Conservation (phyloP, 1,284 basidiomycete species). For the Exobasidium rhododendri region DNA sequence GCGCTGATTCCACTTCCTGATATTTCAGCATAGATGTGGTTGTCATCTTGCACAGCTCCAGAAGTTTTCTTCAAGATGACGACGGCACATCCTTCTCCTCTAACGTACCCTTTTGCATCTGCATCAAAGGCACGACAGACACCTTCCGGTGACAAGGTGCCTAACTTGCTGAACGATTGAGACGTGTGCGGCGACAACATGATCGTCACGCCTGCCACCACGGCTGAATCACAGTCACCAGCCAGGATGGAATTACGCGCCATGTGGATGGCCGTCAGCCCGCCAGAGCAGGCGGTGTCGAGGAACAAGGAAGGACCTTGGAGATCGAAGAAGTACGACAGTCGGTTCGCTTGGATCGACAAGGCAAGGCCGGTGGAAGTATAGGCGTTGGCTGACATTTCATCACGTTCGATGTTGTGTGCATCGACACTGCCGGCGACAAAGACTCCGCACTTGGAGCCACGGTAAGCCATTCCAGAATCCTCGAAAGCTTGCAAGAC, state of each 20-base stretch:
- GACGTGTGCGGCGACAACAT: conserved; percentile 17
- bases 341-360: conserved; percentile 25
- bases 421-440: conserved; percentile 22
- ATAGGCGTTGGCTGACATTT: background rate
- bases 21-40: conserved; percentile 25
- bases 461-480: conserved; percentile 21
- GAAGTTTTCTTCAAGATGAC: conserved; percentile 24
- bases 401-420: conserved; percentile 15
- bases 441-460: conserved; percentile 22
- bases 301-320: conserved; percentile 22
- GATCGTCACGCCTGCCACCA: conserved; percentile 23
- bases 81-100: conserved; percentile 24
- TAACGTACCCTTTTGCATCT: conserved; percentile 23
- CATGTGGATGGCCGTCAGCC: conserved; percentile 26
- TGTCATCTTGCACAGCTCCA: conserved; percentile 16
- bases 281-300: conserved; percentile 26
- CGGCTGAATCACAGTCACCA: conserved; percentile 27
- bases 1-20: conserved; percentile 22
- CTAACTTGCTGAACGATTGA: conserved; percentile 20
- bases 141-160: conserved; percentile 21
- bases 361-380: conserved; percentile 17
- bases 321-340: conserved; percentile 26
- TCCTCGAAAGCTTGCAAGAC: conserved; percentile 24
- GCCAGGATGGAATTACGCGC: conserved; percentile 18
- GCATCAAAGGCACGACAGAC: conserved; percentile 24